Percentiles rank a stretch among this genome's conserved stretches.
These are phyloP conservation scores for Phytophthora nicotianae DNA, from an alignment of 352 stramenopile species.

Conservation along the genomic window DNA sequence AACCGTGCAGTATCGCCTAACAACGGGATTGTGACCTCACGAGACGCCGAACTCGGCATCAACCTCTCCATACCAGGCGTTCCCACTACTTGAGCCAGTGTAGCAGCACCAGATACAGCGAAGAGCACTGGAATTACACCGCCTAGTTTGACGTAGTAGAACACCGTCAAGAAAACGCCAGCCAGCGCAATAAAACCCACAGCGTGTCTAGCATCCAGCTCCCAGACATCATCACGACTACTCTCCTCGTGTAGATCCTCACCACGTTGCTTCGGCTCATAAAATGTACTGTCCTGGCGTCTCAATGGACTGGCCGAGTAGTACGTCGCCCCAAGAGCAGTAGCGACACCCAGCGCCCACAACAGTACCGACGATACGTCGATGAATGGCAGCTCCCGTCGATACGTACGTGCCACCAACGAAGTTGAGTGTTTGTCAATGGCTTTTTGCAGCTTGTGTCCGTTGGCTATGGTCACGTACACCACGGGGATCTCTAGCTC, in stretches of 20 bases:
- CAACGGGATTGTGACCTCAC: slow-evolving; percentile 43
- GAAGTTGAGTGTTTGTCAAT: slow-evolving; percentile 45
- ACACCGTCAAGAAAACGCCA: slow-evolving; percentile 63
- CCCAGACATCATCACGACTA: slow-evolving; percentile 46
- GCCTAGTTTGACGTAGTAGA: slow-evolving; percentile 75
- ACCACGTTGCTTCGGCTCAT: slow-evolving; percentile 32
- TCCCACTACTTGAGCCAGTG: slow-evolving; percentile 61
- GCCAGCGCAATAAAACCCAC: slow-evolving; percentile 70
- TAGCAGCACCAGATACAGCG: slow-evolving; percentile 50
- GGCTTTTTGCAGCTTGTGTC: slow-evolving; percentile 46
- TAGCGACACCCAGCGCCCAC: slow-evolving; percentile 65
- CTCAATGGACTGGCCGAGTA: slow-evolving; percentile 48
- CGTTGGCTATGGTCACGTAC: slow-evolving; percentile 70
- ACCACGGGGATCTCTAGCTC: slow-evolving; percentile 61
- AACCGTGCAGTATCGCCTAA: slow-evolving; percentile 46
- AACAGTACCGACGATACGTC: slow-evolving; percentile 67
- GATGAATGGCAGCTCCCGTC: slow-evolving; percentile 51
- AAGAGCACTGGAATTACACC: slow-evolving; percentile 74
- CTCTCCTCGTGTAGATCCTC: slow-evolving; percentile 18
- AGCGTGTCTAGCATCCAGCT: slow-evolving; percentile 65
- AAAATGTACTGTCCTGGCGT: slow-evolving; percentile 14
- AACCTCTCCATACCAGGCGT: slow-evolving; percentile 43
- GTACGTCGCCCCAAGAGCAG: slow-evolving; percentile 64
- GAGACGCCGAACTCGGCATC: slow-evolving; percentile 40
- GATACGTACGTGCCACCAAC: slow-evolving; percentile 49